Evolutionary conservation across 352 stramenopile species (phyloP), one percentile per base, ranked within the genome.

Genomic region (Achlya hypogyna): DNA sequence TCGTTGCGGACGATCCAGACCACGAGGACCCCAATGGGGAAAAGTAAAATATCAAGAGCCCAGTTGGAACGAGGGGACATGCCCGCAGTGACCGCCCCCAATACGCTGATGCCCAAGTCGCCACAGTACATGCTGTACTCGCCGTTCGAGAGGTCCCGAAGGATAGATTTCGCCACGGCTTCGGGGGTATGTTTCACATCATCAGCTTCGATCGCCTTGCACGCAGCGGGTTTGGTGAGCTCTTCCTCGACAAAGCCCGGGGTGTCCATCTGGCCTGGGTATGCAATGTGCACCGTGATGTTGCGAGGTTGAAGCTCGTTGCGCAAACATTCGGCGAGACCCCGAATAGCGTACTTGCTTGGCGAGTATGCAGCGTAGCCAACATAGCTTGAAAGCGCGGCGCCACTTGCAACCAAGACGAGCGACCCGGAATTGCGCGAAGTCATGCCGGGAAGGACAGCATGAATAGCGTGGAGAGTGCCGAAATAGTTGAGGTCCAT

Each of bases 401-500:
- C n/a, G 9, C 53, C 65, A 20, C 45, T 53, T 4, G 65, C 59
- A 14, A 71, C 49, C 6, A 71, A 49, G n/a, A 53, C 27, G 22
- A 66, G 32, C 6, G 25, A 18, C n/a, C 65, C 65, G 23, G 28
- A 27, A 10, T 59, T 6, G 16, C 53, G 65, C 27, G 58, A n/a
- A 22, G 25, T 5, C 65, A 71, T 58, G 0, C 25, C 40, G 4
- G 53, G 53, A 42, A 71, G 25, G 4, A 63, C 52, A 0, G 65
- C 65, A 23, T 66, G 35, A 2, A 71, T 38, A 4, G 65, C 59
- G 23, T 66, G 56, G 20, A 71, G 29, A 1, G 59, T 64, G 4
- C 65, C 65, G 45, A 71, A 54, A 53, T 65, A 71, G 49, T 71
- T 71, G 31, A 71, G 49, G 43, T 71, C 65, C 65, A 71, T 66